Conservation (phyloP, 2,329 filamentous ascomycete genomes). For the Arthrobotrys megalospora region DNA sequence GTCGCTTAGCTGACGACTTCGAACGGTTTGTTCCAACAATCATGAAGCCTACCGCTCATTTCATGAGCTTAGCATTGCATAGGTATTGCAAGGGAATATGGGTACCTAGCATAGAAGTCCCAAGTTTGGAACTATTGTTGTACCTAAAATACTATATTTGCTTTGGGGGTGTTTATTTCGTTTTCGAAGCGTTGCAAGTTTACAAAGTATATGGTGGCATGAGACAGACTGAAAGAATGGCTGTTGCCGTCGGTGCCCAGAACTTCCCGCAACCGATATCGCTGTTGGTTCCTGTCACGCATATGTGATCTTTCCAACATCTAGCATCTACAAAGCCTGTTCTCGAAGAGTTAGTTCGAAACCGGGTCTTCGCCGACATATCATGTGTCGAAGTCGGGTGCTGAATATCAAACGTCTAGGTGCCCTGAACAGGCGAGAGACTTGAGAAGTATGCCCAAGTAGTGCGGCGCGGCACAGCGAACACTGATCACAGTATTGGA, state of each 20-base stretch:
- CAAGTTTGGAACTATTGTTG: slow-evolving; percentile 8
- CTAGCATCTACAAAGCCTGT: slow-evolving; percentile 23
- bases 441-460: slow-evolving; percentile 24
- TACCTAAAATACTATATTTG: neutral
- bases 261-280: slow-evolving; percentile 42
- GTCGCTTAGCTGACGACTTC: slow-evolving; percentile 37
- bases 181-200: slow-evolving; percentile 20
- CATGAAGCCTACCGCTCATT: slow-evolving; percentile 14
- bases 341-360: slow-evolving; percentile 30
- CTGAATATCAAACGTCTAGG: slow-evolving; percentile 44
- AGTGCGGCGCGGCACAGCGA: slow-evolving; percentile 1
- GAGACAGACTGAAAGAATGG: slow-evolving; percentile 7
- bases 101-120: slow-evolving; percentile 6
- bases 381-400: neutral
- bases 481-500: neutral
- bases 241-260: slow-evolving; percentile 7
- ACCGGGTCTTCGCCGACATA: slow-evolving; percentile 32
- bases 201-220: slow-evolving; percentile 5
- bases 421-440: slow-evolving; percentile 42
- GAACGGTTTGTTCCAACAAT: slow-evolving; percentile 48
- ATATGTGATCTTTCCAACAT: slow-evolving; percentile 37
- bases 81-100: slow-evolving; percentile 5
- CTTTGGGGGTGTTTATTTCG: neutral
- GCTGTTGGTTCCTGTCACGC: slow-evolving; percentile 15
- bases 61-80: slow-evolving; percentile 6